Evolutionary conservation across 2,329 filamentous ascomycete species (phyloP).

Genomic region (Penicillium sp.): DNA sequence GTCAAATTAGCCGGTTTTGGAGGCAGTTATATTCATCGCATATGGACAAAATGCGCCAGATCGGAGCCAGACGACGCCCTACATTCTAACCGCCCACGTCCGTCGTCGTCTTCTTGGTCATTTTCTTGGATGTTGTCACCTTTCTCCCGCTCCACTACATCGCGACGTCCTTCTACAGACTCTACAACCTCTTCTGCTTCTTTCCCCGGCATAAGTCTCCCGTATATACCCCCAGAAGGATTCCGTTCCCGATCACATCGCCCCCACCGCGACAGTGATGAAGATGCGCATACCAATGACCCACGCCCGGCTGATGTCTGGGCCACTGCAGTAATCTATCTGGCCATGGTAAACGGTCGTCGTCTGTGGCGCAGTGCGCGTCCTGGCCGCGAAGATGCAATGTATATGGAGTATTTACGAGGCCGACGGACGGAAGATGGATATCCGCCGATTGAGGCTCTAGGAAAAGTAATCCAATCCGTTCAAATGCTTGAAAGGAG

Average conservation of each 20-base stretch:
- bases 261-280: not conserved
- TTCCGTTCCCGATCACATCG: slow-evolving; percentile 2
- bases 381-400: slow-evolving; percentile 20
- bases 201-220: slow-evolving; percentile 13
- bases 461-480: slow-evolving; percentile 17
- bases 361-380: slow-evolving; percentile 25
- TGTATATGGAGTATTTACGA: slow-evolving; percentile 24
- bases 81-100: not conserved
- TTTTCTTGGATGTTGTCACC: slow-evolving; percentile 9
- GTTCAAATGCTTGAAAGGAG: not conserved
- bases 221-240: slow-evolving; percentile 18
- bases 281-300: slow-evolving; percentile 3
- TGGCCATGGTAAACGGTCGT: slow-evolving; percentile 24
- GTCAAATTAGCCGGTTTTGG: slow-evolving; percentile 94
- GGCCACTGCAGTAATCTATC: slow-evolving; percentile 29
- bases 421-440: slow-evolving; percentile 17
- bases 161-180: not conserved
- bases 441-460: slow-evolving; percentile 25
- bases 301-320: slow-evolving; percentile 25
- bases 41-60: slow-evolving; percentile 36
- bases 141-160: slow-evolving; percentile 1
- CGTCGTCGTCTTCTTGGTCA: slow-evolving; percentile 9
- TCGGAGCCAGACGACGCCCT: slow-evolving; percentile 1
- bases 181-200: slow-evolving; percentile 6
- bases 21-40: slow-evolving; percentile 66